Evolutionary conservation across 306 rosid species (phyloP).

Genomic region (Quillaja saponaria): DNA sequence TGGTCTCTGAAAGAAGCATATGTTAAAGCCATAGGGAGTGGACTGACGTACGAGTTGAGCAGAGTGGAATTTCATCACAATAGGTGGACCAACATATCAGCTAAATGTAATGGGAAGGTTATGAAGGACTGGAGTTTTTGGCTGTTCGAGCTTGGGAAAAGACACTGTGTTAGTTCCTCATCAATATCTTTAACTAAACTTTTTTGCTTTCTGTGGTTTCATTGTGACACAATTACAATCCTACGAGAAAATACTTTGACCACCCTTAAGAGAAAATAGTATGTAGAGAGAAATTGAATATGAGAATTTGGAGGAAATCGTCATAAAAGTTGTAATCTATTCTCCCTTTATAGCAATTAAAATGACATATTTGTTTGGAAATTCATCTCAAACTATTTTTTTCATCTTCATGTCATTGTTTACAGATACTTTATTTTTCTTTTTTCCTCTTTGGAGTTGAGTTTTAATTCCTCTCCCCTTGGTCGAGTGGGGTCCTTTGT

Average conservation of each 20-base stretch:
- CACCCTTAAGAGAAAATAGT: background rate
- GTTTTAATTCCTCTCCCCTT: conserved; percentile 8
- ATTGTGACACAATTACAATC: background rate
- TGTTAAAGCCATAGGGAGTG: conserved; percentile 84
- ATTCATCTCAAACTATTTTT: too few relatives aligned
- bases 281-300: background rate
- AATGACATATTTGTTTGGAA: background rate
- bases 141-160: conserved; percentile 63
- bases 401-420: background rate
- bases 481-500: background rate
- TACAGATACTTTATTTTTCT: too few relatives aligned
- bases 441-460: background rate
- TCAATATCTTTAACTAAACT: background rate
- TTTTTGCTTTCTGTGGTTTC: background rate
- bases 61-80: conserved; percentile 74
- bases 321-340: background rate
- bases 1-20: conserved; percentile 93
- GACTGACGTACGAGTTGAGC: conserved; percentile 58
- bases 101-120: conserved; percentile 49
- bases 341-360: background rate
- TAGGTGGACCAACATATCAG: conserved; percentile 58
- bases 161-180: conserved; percentile 56
- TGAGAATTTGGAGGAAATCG: too few relatives aligned
- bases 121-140: conserved; percentile 76
- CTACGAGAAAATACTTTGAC: background rate